Conservation (phyloP, 1,284 basidiomycete genomes). For the Trametes versicolor region DNA sequence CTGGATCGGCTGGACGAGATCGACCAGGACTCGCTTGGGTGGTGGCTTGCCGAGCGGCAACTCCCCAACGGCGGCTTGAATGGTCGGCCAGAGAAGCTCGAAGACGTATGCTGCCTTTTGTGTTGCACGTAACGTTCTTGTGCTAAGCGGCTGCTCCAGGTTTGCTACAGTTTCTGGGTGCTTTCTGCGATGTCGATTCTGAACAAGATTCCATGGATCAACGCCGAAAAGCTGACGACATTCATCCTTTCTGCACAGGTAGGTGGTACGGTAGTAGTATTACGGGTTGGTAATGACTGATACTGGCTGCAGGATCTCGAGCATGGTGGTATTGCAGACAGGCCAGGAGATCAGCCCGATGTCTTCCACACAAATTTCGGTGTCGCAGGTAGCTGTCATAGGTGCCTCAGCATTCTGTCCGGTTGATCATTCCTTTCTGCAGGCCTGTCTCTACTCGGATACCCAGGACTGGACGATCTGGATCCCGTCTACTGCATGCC, state of each 20-base stretch:
- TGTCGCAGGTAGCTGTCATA: conserved; percentile 73
- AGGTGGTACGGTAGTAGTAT: conserved; percentile 34
- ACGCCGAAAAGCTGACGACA: conserved; percentile 77
- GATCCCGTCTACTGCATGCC: conserved; percentile 99
- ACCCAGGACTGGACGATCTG: conserved; percentile 82
- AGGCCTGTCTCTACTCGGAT: conserved; percentile 93
- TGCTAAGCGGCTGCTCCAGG: conserved; percentile 55
- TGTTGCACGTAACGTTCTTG: neutral
- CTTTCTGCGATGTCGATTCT: conserved; percentile 90
- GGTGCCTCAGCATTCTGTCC: too few species aligned
- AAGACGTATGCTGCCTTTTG: conserved; percentile 73
- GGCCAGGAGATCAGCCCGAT: conserved; percentile 93
- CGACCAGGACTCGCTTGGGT: conserved; percentile 80
- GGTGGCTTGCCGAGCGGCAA: conserved; percentile 96
- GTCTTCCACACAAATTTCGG: conserved; percentile 98
- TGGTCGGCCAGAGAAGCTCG: conserved; percentile 96
- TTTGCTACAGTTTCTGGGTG: conserved; percentile 99
- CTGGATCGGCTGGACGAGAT: conserved; percentile 84
- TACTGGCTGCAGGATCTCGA: conserved; percentile 77
- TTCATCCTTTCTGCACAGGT: conserved; percentile 95
- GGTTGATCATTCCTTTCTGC: neutral
- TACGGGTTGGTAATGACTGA: neutral
- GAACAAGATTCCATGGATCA: conserved; percentile 90
- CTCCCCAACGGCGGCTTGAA: conserved; percentile 94
- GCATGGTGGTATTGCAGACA: conserved; percentile 92